Conservation (phyloP, 202 grass and related monocot genomes). For the Schoenoplectus tabernaemontani region DNA sequence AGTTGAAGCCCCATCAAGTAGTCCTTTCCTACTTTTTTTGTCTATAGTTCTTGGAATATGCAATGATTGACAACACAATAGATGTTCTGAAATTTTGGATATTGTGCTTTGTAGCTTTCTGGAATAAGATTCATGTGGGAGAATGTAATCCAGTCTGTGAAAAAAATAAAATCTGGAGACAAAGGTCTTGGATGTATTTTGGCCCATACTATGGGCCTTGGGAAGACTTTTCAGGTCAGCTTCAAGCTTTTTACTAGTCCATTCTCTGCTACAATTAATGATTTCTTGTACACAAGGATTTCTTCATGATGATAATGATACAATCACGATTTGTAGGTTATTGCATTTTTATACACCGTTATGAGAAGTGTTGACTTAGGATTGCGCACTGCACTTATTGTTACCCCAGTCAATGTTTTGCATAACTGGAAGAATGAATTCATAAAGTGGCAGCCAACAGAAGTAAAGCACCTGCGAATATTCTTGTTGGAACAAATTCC, state of each 20-base stretch:
- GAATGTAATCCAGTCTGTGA: conserved; percentile 90
- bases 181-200: conserved; percentile 99
- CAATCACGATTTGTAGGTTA: conserved; percentile 54
- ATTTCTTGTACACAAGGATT: conserved; percentile 3
- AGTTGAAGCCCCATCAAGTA: conserved; percentile 92
- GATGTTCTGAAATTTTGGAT: conserved; percentile 25
- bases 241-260: conserved; percentile 12
- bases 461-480: conserved; percentile 66
- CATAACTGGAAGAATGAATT: conserved; percentile 97
- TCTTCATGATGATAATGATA: conserved; percentile 16
- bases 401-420: conserved; percentile 97
- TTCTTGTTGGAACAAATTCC: conserved; percentile 86
- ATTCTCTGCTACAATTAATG: conserved; percentile 11
- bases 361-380: conserved; percentile 66
- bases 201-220: conserved; percentile 96
- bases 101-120: conserved; percentile 42
- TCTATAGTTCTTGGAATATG: conserved; percentile 20
- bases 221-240: conserved; percentile 95
- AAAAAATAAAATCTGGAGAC: conserved; percentile 79
- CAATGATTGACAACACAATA: neutral
- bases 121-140: conserved; percentile 99
- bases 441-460: conserved; percentile 62
- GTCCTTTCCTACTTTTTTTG: neutral
- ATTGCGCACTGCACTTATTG: conserved; percentile 68
- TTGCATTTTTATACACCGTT: conserved; percentile 90